Base-by-base conservation (phyloP, 2,329 filamentous ascomycete species). In the Sporothrix schenckii region DNA sequence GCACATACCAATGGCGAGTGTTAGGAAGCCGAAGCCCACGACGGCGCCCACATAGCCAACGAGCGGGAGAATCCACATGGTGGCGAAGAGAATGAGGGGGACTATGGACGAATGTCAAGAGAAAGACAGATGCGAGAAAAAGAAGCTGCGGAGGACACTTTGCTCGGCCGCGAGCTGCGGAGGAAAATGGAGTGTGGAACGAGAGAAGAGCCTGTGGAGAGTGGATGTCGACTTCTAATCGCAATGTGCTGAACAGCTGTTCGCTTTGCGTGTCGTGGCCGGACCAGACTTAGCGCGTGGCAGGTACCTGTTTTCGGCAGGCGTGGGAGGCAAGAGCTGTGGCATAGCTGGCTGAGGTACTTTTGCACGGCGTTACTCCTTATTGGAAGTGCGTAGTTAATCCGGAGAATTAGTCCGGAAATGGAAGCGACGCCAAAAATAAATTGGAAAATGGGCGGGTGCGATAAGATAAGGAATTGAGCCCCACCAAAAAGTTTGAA, bases 41-140 rank as follows among this genome's bases (percentile, higher is more conserved):
- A 93, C 82, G 75, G 96, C 89, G 77, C 95, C 95, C 47, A 93
- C 80, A 78, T 97, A 97, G 77, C 95, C 95, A 77, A 99, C 84
- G 56, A 98, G 83, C 76, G 94, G 94, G 77, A 99, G 84, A 83
- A 99, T 93, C 93, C 94, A 98, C 95, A 98, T 97, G 74, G 74
- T 87, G 78, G 72, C 72, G 56, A 16, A 19, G 13, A 30, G 21
- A 39, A 9, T 21, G 60, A 47, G 30, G 6, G 53, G 53, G 14
- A 58, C n/a, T 4, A 49, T 10, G 13, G n/a, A 50, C 41, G 9
- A 34, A 41, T 41, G 21, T n/a, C 34, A 44, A 21, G 34, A 21
- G 34, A 39, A 58, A 68, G 49, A 30, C 11, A 54, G 30, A 34
- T 14, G 41, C 13, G 53, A 47, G 16, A 52, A 24, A 24, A 69